These are phyloP conservation scores for Talaromyces sp. DNA, from an alignment of 2,329 filamentous ascomycete species.

Conservation along the genomic window DNA sequence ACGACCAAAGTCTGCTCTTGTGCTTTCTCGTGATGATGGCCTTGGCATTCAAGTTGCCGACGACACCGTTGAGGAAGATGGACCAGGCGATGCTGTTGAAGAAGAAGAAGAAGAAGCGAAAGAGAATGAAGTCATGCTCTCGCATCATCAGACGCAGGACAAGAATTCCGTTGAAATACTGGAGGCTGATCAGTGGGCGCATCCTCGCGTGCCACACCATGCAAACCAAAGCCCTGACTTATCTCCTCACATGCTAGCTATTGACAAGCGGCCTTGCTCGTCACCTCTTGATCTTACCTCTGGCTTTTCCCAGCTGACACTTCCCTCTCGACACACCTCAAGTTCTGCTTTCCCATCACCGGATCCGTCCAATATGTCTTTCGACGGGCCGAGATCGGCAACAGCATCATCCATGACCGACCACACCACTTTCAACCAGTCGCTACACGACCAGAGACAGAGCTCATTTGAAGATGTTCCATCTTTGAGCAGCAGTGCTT, in stretches of 20 bases:
- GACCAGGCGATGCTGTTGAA: conserved; percentile 16
- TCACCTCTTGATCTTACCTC: conserved; percentile 40
- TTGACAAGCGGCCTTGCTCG: conserved; percentile 41
- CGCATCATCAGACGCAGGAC: conserved; percentile 14
- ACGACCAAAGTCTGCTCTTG: not conserved
- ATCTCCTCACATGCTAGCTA: conserved; percentile 34
- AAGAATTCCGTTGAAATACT: conserved; percentile 30
- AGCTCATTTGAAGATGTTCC: conserved; percentile 49
- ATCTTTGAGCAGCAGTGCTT: conserved; percentile 49
- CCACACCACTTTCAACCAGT: conserved; percentile 35
- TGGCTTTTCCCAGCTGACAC: conserved; percentile 39
- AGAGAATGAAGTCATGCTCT: not conserved
- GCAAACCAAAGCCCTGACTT: conserved; percentile 33
- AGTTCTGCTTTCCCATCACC: conserved; percentile 47
- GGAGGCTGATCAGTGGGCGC: conserved; percentile 29
- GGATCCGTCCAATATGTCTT: conserved; percentile 38
- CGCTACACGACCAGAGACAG: conserved; percentile 37
- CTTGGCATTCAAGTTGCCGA: conserved; percentile 29
- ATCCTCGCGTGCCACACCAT: conserved; percentile 20
- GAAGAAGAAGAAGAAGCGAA: not conserved
- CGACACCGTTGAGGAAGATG: conserved; percentile 11
- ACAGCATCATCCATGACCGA: conserved; percentile 43
- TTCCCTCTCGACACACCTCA: conserved; percentile 36
- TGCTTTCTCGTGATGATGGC: conserved; percentile 21
- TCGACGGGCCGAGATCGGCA: conserved; percentile 42